A percentile compares a stretch with the other conserved stretches of the same genome.
phyloP scores from a whole-genome alignment of 1,284 basidiomycete species.

The Cryptococcus floricola region DNA sequence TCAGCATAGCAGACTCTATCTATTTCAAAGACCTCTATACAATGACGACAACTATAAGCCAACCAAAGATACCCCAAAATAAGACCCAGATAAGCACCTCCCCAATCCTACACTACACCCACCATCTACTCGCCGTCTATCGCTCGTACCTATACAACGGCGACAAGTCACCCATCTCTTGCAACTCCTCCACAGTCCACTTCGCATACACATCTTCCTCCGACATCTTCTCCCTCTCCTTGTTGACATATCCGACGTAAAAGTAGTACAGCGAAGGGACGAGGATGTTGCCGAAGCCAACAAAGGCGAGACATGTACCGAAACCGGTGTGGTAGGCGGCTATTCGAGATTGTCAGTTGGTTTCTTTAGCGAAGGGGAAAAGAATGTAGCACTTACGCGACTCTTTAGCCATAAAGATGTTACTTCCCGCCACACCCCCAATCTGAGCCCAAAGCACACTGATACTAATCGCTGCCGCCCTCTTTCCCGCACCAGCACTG shows the following conservation, averaged over 20 bases:
- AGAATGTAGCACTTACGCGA: constrained; percentile 17
- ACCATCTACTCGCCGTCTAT: not conserved
- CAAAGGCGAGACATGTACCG: constrained; percentile 24
- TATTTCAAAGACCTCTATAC: too few species aligned
- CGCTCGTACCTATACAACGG: constrained; percentile 20
- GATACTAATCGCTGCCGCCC: constrained; percentile 28
- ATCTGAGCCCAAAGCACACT: constrained; percentile 23
- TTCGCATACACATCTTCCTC: constrained; percentile 12
- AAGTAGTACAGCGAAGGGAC: constrained; percentile 8
- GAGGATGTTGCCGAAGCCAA: constrained; percentile 19
- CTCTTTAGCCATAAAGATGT: constrained; percentile 31
- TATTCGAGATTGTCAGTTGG: not conserved
- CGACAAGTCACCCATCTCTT: constrained; percentile 17
- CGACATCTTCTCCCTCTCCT: constrained; percentile 12
- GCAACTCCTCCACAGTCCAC: constrained; percentile 13
- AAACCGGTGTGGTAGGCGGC: constrained; percentile 27
- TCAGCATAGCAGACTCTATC: too few species aligned
- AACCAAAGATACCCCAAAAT: too few species aligned
- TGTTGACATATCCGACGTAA: constrained; percentile 15
- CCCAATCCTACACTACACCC: not conserved
- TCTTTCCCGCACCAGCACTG: constrained; percentile 29
- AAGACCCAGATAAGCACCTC: too few species aligned
- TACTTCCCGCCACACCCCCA: constrained; percentile 28
- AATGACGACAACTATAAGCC: too few species aligned
- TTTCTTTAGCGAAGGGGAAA: not conserved